Evolutionary conservation across 345 rosid species (phyloP), one percentile per base, ranked within the genome.

Genomic region (Camelina hispida): DNA sequence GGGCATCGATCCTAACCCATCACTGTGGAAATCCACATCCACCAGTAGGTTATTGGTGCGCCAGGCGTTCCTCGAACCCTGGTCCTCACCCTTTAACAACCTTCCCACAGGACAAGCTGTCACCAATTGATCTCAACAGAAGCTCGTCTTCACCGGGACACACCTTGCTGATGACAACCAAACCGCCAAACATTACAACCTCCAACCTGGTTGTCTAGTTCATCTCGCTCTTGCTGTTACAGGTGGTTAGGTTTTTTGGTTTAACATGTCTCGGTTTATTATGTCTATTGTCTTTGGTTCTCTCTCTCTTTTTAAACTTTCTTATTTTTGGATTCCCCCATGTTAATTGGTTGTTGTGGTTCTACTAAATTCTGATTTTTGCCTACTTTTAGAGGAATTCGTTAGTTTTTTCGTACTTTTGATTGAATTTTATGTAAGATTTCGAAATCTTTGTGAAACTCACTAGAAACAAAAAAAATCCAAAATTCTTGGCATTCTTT

Each of bases 201-300:
- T 73, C 0, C 14, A 53, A 52, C 0, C 8, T 30, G 63, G 70
- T 63, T 43, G 17, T 43, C n/a, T n/a, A 53, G 34, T 73, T 63
- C 56, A 73, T 73, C 70, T 63, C 35, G 55, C 54, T 71, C 61
- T 71, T 50, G 75, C 75, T 48, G 28, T 60, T 37, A 20, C 59
- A 48, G 75, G 75, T 48, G 75, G 75, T 4, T 6, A 1, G 6
- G 35, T 7, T 32, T 70, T 46, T 53, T 23, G 4, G 16, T 6
- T 25, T 5, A 54, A 13, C 15, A 9, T 15, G 6, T 14, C 38
- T 7, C 5, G 18, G 6, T 30, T 30, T 30, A 20, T 20, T n/a
- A 13, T 54, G 51, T 46, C 51, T 23, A 5, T 54, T 46, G 37
- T 53, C 16, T 58, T 58, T 34, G 4, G 3, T 61, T 12, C 6